phyloP scores from a whole-genome alignment of 306 rosid genomes.

The Astragalus glycyphyllos region DNA sequence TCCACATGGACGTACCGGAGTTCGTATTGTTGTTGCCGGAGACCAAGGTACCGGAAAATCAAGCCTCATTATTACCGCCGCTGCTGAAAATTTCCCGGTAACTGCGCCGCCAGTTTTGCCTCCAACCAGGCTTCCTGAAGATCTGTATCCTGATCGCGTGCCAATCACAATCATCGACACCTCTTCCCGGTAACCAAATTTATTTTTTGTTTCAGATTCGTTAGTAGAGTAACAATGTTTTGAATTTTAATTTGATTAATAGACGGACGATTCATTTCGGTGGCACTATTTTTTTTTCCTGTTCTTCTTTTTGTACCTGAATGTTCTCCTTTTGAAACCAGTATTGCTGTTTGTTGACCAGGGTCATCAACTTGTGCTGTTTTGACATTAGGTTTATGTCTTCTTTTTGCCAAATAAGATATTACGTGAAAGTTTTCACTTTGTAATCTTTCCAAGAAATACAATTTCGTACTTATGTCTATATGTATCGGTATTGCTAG shows the following conservation, averaged over 20 bases:
- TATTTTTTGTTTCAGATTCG: not conserved
- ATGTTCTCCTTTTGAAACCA: not conserved
- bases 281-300: not conserved
- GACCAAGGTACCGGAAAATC: constrained; percentile 92
- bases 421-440: not conserved
- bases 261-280: not conserved
- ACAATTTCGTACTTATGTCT: not conserved
- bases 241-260: not conserved
- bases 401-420: not conserved
- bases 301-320: not conserved
- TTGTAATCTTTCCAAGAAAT: not conserved
- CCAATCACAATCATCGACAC: constrained; percentile 92
- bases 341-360: not conserved
- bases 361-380: not conserved
- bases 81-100: constrained; percentile 74
- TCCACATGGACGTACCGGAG: constrained; percentile 62
- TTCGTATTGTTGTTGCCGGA: constrained; percentile 94
- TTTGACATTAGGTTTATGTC: not conserved
- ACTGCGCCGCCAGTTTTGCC: constrained; percentile 86
- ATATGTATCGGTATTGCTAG: not conserved
- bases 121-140: constrained; percentile 85
- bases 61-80: constrained; percentile 87
- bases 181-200: constrained; percentile 69
- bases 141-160: constrained; percentile 88
- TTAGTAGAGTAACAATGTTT: not conserved